Evolutionary conservation across 768 basidiomycete species (phyloP), one percentile per base, ranked within the genome.

Genomic region (Leucogyrophana mollusca): DNA sequence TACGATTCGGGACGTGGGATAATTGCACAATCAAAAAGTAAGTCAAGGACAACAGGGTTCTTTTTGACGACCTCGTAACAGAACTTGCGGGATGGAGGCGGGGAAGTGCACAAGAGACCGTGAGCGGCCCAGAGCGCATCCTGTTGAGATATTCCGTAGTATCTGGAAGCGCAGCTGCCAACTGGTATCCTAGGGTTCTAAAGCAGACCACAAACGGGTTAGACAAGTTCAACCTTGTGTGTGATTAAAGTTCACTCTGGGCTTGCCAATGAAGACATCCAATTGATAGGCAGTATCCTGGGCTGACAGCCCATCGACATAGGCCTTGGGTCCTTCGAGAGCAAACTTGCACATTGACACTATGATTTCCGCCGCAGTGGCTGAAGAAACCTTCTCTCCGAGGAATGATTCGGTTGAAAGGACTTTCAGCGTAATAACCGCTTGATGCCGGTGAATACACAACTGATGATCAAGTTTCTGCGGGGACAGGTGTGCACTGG

Each of bases 131-230:
- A 51, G 5, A 57, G 6, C 11, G 47, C 41, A 8, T 18, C n/a
- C 34, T 51, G 51, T 40, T 58, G 59, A 4, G 56, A 18, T 48
- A 64, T 59, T 16, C 58, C 61, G 43, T 60, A 69, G 45, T 56
- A 59, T 24, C 64, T 51, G 4, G 56, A 56, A 9, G 53, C 61
- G 43, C 60, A 59, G 41, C 41, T 39, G 4, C 42, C 34, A 4
- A 59, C 55, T 20, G 58, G 56, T 18, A 44, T 24, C 43, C 45
- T 36, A 4, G 58, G 45, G 9, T 50, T 39, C 59, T 65, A 11
- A 24, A 7, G 7, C n/a, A n/a, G n/a, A n/a, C n/a, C n/a, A n/a
- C n/a, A n/a, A n/a, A n/a, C n/a, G n/a, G n/a, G n/a, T n/a, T n/a
- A n/a, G n/a, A 16, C 20, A 27, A 3, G 17, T 14, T 18, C 20